phyloP scores from a whole-genome alignment of 805 yeast species.

The Cyberlindnera petersonii region DNA sequence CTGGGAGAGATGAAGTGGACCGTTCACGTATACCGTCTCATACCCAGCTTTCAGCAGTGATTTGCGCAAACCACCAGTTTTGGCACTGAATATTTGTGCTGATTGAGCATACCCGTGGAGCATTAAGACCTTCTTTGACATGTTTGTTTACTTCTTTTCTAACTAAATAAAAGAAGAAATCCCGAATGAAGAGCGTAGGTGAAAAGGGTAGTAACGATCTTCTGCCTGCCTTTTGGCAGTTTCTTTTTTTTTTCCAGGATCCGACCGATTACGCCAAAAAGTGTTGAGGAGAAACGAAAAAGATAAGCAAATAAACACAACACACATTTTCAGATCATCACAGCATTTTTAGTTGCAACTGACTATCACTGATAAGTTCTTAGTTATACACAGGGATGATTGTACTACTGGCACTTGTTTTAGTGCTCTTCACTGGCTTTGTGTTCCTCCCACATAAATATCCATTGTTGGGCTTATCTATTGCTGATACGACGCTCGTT shows the following conservation, averaged over 20 bases:
- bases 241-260: no score
- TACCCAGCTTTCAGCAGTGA: slow-evolving; percentile 54
- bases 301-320: neutral
- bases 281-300: neutral
- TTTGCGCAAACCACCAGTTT: slow-evolving; percentile 84
- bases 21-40: slow-evolving; percentile 71
- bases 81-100: slow-evolving; percentile 72
- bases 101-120: slow-evolving; percentile 90
- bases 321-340: no score
- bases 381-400: no score
- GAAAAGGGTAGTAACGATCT: neutral
- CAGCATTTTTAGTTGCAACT: no score
- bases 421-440: slow-evolving; percentile 4
- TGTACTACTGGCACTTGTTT: neutral
- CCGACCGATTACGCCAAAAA: neutral
- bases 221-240: no score
- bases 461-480: slow-evolving; percentile 1
- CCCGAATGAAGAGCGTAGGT: neutral
- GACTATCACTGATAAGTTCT: no score
- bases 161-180: neutral
- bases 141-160: neutral
- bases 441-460: slow-evolving; percentile 3
- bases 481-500: slow-evolving; percentile 3
- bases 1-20: slow-evolving; percentile 58
- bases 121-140: slow-evolving; percentile 56